Evolutionary conservation across 805 yeast species (phyloP).

Genomic region (Kodamaea jinghongensis): DNA sequence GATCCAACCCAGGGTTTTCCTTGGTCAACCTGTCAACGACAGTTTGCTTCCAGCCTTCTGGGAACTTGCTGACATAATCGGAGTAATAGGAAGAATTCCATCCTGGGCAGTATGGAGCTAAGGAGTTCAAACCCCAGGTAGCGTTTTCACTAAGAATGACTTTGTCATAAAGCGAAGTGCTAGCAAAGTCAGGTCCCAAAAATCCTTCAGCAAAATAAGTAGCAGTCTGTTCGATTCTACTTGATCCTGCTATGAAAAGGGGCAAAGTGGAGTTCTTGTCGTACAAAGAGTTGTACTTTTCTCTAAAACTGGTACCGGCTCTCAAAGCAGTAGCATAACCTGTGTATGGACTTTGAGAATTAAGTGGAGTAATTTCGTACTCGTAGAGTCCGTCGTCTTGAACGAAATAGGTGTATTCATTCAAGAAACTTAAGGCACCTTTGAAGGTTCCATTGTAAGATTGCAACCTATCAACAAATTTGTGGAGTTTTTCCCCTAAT

Average conservation of each 20-base stretch:
- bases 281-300: slow-evolving; percentile 49
- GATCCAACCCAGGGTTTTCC: slow-evolving; percentile 52
- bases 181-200: slow-evolving; percentile 43
- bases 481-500: slow-evolving; percentile 28
- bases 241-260: slow-evolving; percentile 54
- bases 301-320: slow-evolving; percentile 50
- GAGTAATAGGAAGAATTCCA: slow-evolving; percentile 15
- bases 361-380: slow-evolving; percentile 49
- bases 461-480: slow-evolving; percentile 20
- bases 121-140: slow-evolving; percentile 41
- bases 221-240: slow-evolving; percentile 56
- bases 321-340: slow-evolving; percentile 50
- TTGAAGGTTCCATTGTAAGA: slow-evolving; percentile 29
- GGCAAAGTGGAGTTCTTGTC: slow-evolving; percentile 37
- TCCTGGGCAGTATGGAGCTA: slow-evolving; percentile 28
- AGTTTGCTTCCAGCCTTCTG: slow-evolving; percentile 44
- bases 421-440: slow-evolving; percentile 55
- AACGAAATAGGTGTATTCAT: slow-evolving; percentile 53
- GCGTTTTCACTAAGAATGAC: slow-evolving; percentile 46
- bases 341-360: slow-evolving; percentile 43
- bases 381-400: slow-evolving; percentile 38
- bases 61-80: slow-evolving; percentile 21
- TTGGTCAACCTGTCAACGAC: slow-evolving; percentile 53
- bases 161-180: slow-evolving; percentile 24
- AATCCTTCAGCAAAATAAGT: slow-evolving; percentile 60